phyloP scores from a whole-genome alignment of 2,329 filamentous ascomycete species.

The Leptographium procerum region DNA sequence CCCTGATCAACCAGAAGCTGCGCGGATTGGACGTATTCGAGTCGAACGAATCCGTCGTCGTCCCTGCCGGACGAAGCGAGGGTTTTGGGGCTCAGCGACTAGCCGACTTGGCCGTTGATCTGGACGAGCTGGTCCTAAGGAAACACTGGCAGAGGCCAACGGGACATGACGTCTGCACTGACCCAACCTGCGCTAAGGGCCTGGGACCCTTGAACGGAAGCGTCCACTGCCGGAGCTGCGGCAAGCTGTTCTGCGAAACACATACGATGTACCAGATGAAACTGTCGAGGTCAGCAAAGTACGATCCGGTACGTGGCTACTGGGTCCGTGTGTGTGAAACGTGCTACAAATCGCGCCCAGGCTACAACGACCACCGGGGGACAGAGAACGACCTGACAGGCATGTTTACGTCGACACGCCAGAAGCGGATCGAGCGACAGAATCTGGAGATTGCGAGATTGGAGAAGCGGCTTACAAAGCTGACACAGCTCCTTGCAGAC shows the following conservation, averaged over 20 bases:
- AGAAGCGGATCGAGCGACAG: slow-evolving; percentile 70
- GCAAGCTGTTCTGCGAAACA: slow-evolving; percentile 87
- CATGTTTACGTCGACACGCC: slow-evolving; percentile 59
- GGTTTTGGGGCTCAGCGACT: slow-evolving; percentile 24
- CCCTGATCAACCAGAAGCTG: slow-evolving; percentile 84
- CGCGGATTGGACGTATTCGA: slow-evolving; percentile 90
- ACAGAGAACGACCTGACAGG: slow-evolving; percentile 58
- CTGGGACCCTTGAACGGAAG: slow-evolving; percentile 70
- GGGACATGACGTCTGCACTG: slow-evolving; percentile 69
- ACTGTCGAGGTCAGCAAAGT: slow-evolving; percentile 74
- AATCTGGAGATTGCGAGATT: slow-evolving; percentile 79
- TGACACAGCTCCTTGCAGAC: slow-evolving; percentile 73
- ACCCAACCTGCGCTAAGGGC: slow-evolving; percentile 72
- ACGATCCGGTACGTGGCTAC: slow-evolving; percentile 79
- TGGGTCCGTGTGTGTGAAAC: slow-evolving; percentile 98
- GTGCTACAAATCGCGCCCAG: slow-evolving; percentile 94
- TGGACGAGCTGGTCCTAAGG: slow-evolving; percentile 80
- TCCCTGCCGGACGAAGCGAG: slow-evolving; percentile 17
- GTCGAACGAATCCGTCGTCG: slow-evolving; percentile 59
- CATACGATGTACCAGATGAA: slow-evolving; percentile 99
- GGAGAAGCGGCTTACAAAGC: slow-evolving; percentile 82
- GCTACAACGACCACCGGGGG: slow-evolving; percentile 83
- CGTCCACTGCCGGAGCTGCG: slow-evolving; percentile 90
- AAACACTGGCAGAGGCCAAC: slow-evolving; percentile 78
- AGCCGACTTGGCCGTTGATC: slow-evolving; percentile 45